These are phyloP conservation scores for Fraxinus albicans DNA, from an alignment of 305 asterid species.

Conservation along the genomic window DNA sequence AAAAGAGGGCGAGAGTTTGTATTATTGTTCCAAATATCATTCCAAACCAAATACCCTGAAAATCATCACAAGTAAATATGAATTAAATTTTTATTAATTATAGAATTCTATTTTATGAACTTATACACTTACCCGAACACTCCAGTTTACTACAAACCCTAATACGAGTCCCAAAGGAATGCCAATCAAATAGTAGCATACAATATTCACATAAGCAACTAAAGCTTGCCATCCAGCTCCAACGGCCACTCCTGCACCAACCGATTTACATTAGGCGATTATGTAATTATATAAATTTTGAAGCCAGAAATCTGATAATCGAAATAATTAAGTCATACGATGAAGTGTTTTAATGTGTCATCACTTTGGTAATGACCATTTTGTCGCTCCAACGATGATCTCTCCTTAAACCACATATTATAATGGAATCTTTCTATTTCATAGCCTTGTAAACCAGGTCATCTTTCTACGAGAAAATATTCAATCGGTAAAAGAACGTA, in stretches of 20 bases:
- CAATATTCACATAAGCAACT: conserved; percentile 48
- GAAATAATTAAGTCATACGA: too few relatives aligned
- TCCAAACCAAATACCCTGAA: conserved; percentile 62
- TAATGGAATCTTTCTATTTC: too few relatives aligned
- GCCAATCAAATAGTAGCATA: conserved; percentile 47
- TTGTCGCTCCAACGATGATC: too few relatives aligned
- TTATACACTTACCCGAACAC: conserved; percentile 28
- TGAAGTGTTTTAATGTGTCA: too few relatives aligned
- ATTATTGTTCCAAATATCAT: conserved; percentile 58
- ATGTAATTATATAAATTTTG: not conserved
- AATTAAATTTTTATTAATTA: too few relatives aligned
- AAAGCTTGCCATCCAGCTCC: conserved; percentile 61
- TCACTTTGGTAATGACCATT: too few relatives aligned
- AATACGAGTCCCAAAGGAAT: conserved; percentile 44
- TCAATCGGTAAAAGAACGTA: not conserved
- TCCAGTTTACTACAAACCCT: conserved; percentile 37
- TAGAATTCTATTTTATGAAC: not conserved
- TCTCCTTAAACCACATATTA: too few relatives aligned
- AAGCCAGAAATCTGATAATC: too few relatives aligned
- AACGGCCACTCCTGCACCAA: conserved; percentile 47
- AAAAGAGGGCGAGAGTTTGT: conserved; percentile 47
- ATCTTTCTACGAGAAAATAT: too few relatives aligned
- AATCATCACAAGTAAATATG: not conserved
- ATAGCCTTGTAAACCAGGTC: too few relatives aligned
- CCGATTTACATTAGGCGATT: too few relatives aligned